Evolutionary conservation across 2,329 filamentous ascomycete species (phyloP).

Genomic region (Alternaria sp.): DNA sequence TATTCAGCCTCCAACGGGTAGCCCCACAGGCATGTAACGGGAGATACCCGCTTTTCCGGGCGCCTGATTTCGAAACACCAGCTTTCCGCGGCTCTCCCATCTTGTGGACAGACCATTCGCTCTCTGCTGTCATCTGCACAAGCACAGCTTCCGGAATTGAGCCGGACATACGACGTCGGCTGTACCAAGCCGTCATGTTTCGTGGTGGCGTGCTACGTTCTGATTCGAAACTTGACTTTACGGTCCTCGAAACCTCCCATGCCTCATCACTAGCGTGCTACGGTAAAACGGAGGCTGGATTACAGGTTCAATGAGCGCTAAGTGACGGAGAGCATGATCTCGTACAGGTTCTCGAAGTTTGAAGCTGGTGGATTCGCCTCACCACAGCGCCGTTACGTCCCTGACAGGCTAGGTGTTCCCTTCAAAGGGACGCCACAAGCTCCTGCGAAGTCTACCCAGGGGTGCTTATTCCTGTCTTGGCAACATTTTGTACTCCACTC

Average conservation of each 20-base stretch:
- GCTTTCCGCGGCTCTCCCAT: conserved; percentile 17
- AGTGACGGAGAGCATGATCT: conserved; percentile 8
- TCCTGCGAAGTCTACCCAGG: conserved; percentile 8
- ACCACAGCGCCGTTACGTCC: conserved; percentile 16
- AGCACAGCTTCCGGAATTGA: conserved; percentile 17
- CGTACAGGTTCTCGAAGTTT: conserved; percentile 23
- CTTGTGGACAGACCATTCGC: neutral
- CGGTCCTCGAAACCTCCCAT: conserved; percentile 28
- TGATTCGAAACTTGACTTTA: conserved; percentile 38
- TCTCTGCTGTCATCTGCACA: neutral
- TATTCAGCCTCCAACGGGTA: conserved; percentile 11
- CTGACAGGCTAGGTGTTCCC: conserved; percentile 22
- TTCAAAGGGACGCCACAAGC: conserved; percentile 7
- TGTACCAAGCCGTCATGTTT: conserved; percentile 29
- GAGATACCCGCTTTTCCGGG: conserved; percentile 20
- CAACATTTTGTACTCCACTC: conserved; percentile 6
- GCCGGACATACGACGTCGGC: conserved; percentile 17
- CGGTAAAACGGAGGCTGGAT: conserved; percentile 1
- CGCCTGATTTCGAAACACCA: conserved; percentile 32
- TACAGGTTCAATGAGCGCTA: conserved; percentile 10
- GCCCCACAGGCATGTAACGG: conserved; percentile 26
- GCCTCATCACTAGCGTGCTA: conserved; percentile 24
- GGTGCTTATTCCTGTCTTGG: conserved; percentile 18
- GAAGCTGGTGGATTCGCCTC: conserved; percentile 32
- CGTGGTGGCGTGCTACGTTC: conserved; percentile 24